Percentiles rank a stretch among this genome's conserved stretches.
Evolutionary conservation across 257 asterid genomes (phyloP).

Genomic region (Ocimum tenuiflorum): DNA sequence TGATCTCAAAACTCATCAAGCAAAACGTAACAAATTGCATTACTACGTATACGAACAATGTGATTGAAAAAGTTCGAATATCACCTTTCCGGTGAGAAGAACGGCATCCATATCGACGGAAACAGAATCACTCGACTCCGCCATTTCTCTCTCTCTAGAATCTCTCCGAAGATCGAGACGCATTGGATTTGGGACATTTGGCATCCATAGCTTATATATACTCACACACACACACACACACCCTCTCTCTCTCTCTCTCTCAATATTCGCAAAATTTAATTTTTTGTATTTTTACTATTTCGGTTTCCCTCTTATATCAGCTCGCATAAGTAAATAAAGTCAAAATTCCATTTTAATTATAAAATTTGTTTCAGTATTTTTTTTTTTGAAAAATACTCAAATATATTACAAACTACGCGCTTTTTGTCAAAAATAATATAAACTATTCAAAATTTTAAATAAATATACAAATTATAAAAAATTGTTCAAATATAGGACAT

Average conservation of each 20-base stretch:
- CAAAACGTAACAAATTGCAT: neutral
- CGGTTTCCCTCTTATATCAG: neutral
- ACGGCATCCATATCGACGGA: constrained; percentile 54
- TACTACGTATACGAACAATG: neutral
- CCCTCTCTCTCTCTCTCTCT: constrained; percentile 23
- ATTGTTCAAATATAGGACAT: too few species aligned
- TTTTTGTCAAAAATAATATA: too few species aligned
- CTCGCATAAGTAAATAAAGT: neutral
- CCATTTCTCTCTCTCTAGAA: constrained; percentile 35
- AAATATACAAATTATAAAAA: too few species aligned
- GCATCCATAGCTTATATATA: constrained; percentile 36
- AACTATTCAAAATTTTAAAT: too few species aligned
- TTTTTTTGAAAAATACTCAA: too few species aligned
- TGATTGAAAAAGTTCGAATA: constrained; percentile 15
- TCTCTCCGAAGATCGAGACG: constrained; percentile 20
- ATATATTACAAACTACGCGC: too few species aligned
- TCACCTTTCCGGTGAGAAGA: constrained; percentile 62
- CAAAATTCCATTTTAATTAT: neutral
- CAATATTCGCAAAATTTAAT: neutral
- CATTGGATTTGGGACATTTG: constrained; percentile 26
- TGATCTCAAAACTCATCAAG: neutral
- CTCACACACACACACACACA: constrained; percentile 10
- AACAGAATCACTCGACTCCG: constrained; percentile 63
- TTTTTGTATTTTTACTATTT: neutral
- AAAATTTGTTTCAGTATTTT: too few species aligned